Evolutionary conservation across 352 stramenopile genomes (phyloP).

Genomic region (Globisporangium nunn): DNA sequence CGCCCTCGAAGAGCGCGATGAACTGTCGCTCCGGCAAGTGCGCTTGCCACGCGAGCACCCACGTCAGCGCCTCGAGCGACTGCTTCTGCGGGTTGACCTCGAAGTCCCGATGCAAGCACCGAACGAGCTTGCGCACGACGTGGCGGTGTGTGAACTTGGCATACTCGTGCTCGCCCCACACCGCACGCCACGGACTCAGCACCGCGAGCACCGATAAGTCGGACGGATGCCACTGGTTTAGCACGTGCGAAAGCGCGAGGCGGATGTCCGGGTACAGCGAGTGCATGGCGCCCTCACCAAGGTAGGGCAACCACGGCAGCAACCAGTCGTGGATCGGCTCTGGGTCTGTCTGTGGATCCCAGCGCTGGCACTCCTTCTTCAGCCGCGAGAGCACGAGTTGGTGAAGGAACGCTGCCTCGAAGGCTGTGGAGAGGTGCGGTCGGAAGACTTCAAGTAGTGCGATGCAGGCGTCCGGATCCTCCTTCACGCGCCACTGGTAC

Average conservation of each 20-base stretch:
- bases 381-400: constrained; percentile 63
- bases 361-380: constrained; percentile 61
- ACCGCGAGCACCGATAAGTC: constrained; percentile 57
- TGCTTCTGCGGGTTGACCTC: constrained; percentile 69
- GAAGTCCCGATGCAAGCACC: constrained; percentile 78
- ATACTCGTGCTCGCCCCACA: constrained; percentile 79
- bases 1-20: constrained; percentile 80
- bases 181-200: constrained; percentile 56
- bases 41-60: constrained; percentile 69
- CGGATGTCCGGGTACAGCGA: constrained; percentile 68
- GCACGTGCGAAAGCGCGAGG: constrained; percentile 42
- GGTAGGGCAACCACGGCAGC: constrained; percentile 47
- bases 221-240: constrained; percentile 79
- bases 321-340: constrained; percentile 76
- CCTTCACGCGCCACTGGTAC: constrained; percentile 49
- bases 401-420: constrained; percentile 44
- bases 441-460: constrained; percentile 39
- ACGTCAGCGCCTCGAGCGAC: constrained; percentile 54
- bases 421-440: constrained; percentile 40
- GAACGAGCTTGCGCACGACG: constrained; percentile 67
- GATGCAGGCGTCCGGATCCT: constrained; percentile 27
- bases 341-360: constrained; percentile 38
- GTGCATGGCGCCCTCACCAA: constrained; percentile 32
- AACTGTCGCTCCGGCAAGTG: constrained; percentile 67
- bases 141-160: constrained; percentile 79